Conservation (phyloP, 2,329 filamentous ascomycete genomes). For the Myriosclerotinia curreyana region DNA sequence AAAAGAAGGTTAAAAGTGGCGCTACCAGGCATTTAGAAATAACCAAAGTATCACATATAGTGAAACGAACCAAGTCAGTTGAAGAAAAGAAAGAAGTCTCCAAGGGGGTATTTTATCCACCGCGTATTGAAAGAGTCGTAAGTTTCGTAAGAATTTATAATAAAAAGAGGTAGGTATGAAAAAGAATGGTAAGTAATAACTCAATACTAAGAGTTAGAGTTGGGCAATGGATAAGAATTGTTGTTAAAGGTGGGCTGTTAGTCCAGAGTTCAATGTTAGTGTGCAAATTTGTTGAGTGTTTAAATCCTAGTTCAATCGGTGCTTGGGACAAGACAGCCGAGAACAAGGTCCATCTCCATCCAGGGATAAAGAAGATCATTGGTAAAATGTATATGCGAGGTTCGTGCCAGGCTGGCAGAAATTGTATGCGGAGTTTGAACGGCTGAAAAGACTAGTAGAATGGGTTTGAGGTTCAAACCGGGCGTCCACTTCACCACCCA, state of each 20-base stretch:
- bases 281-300: background rate
- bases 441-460: too few species aligned
- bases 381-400: too few species aligned
- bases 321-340: background rate
- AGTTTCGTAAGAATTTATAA: conserved; percentile 1
- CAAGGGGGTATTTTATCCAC: conserved; percentile 9
- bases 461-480: too few species aligned
- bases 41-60: background rate
- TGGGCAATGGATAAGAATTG: background rate
- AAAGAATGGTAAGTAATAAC: background rate
- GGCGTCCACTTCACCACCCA: too few species aligned
- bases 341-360: background rate
- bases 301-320: background rate
- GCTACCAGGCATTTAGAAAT: background rate
- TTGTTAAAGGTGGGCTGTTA: background rate
- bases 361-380: background rate
- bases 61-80: background rate
- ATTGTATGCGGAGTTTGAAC: too few species aligned
- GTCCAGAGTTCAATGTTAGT: too few species aligned
- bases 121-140: background rate
- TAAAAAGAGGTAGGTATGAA: background rate
- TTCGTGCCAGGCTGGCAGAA: too few species aligned
- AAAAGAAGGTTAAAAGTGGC: background rate
- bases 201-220: background rate
- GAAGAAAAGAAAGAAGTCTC: background rate